Evolutionary conservation across 495 filamentous ascomycete genomes (phyloP).

Genomic region (Aspergillus panamensis): DNA sequence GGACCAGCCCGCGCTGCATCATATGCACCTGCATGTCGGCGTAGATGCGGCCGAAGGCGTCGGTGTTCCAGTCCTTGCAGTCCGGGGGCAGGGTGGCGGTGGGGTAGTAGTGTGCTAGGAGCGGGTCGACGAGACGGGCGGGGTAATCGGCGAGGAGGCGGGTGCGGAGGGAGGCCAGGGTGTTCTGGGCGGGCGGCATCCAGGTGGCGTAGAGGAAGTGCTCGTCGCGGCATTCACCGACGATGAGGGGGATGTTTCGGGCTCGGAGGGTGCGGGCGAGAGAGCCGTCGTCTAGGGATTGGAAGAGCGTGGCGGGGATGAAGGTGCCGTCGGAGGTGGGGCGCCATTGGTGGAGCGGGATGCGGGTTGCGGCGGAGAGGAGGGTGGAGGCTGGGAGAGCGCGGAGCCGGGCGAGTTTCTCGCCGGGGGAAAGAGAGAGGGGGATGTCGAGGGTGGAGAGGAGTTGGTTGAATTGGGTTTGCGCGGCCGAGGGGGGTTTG

Average conservation of each 20-base stretch:
- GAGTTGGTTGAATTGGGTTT: constrained; percentile 55
- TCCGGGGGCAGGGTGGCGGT: constrained; percentile 26
- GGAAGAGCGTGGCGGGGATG: constrained; percentile 43
- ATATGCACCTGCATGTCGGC: constrained; percentile 55
- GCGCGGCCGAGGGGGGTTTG: constrained; percentile 41
- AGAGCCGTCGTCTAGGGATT: constrained; percentile 44
- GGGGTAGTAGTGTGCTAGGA: constrained; percentile 46
- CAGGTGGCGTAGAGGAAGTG: constrained; percentile 48
- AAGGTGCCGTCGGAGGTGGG: constrained; percentile 50
- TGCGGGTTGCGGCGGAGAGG: constrained; percentile 35
- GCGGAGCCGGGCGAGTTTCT: constrained; percentile 49
- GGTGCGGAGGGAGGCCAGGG: constrained; percentile 35
- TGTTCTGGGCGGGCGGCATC: constrained; percentile 37
- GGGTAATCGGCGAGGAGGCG: constrained; percentile 55
- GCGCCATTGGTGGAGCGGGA: constrained; percentile 51
- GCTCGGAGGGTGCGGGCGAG: constrained; percentile 41
- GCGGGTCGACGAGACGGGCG: constrained; percentile 33
- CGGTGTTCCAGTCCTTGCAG: constrained; percentile 33
- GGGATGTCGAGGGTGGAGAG: constrained; percentile 47
- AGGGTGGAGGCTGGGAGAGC: constrained; percentile 33
- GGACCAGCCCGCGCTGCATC: constrained; percentile 41
- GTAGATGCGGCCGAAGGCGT: constrained; percentile 55
- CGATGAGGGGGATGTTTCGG: constrained; percentile 47
- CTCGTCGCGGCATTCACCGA: constrained; percentile 56
- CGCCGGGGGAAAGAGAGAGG: constrained; percentile 28